phyloP scores from a whole-genome alignment of 495 filamentous ascomycete species.

The Penicillium angulare region DNA sequence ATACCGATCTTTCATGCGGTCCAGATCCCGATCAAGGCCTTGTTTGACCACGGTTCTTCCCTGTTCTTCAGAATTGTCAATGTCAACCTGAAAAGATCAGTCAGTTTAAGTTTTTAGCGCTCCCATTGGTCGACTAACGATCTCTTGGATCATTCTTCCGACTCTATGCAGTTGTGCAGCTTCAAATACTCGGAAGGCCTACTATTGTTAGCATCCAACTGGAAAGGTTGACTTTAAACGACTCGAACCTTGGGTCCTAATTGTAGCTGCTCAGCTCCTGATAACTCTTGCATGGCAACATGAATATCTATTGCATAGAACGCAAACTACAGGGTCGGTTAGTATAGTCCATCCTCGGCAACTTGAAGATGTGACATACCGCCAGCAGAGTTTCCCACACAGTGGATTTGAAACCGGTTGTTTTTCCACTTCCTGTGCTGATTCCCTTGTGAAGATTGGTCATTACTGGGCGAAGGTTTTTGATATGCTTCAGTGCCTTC shows the following conservation, averaged over 20 bases:
- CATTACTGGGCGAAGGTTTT: slow-evolving; percentile 72
- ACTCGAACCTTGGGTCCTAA: not conserved
- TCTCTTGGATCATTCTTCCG: slow-evolving; percentile 67
- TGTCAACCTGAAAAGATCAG: slow-evolving; percentile 62
- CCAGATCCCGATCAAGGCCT: slow-evolving; percentile 73
- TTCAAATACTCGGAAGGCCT: slow-evolving; percentile 47
- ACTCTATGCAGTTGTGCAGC: slow-evolving; percentile 56
- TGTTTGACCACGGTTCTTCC: slow-evolving; percentile 69
- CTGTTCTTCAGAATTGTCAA: slow-evolving; percentile 72
- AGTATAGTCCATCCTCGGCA: not conserved
- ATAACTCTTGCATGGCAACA: slow-evolving; percentile 61
- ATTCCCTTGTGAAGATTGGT: slow-evolving; percentile 75
- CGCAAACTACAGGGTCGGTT: slow-evolving; percentile 47
- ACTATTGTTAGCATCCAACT: slow-evolving; percentile 6
- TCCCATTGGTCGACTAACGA: slow-evolving; percentile 32
- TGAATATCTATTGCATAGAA: slow-evolving; percentile 67
- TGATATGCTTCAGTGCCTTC: slow-evolving; percentile 68
- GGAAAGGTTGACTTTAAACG: not conserved
- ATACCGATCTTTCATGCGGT: slow-evolving; percentile 73
- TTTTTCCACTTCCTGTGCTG: slow-evolving; percentile 57
- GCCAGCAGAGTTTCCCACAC: slow-evolving; percentile 68
- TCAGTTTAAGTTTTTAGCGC: not conserved
- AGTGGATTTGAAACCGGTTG: slow-evolving; percentile 57
- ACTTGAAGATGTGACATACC: slow-evolving; percentile 25
- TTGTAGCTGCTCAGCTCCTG: slow-evolving; percentile 58